Base-by-base conservation (phyloP, 2,329 filamentous ascomycete genomes). In the Colletotrichum spaethianum region DNA sequence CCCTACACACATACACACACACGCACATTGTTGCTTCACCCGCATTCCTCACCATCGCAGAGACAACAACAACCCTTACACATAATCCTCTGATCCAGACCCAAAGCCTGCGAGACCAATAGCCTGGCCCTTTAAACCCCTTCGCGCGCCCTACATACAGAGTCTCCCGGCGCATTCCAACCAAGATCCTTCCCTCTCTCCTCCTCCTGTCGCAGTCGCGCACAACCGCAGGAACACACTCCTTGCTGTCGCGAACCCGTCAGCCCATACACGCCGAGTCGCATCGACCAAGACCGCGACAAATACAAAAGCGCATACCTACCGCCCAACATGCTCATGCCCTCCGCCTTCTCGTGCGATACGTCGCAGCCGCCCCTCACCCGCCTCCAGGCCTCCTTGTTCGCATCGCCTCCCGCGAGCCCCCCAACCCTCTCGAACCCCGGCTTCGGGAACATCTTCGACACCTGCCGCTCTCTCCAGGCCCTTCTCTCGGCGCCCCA, bases 391-490 rank as follows among this genome's bases (percentile, higher is more conserved):
- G 78, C 84, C 38, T 78, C 86, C 55, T 83, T 88, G 77, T 86
- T 91, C 79, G 86, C 87, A 73, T 91, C 90, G 63, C 90, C 90
- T 61, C 90, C 90, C 66, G 84, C 89, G 76, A 88, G 88, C 79
- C 88, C 89, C 65, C 86, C 87, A 7, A 82, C 84, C 38, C 77
- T 83, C 56, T 85, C 84, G 48, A 79, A 86, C 72, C 81, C 81
- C 63, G 82, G 87, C 26, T 82, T 90, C 75, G 84, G 83, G 78
- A 88, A 87, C 80, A 86, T 92, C 77, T 87, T 90, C 80, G 86
- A 83, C 72, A 88, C 89, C 57, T 92, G 90, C 78, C 89, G 88
- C 79, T 88, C 87, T 6, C 86, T 92, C 0, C 90, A 92, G 77
- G 87, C 87, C 2, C 88, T 91, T 76, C 85, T 91, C 72, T 81